These are phyloP conservation scores for Diplocarpon rosae DNA, from an alignment of 2,329 filamentous ascomycete genomes.

Conservation along the genomic window DNA sequence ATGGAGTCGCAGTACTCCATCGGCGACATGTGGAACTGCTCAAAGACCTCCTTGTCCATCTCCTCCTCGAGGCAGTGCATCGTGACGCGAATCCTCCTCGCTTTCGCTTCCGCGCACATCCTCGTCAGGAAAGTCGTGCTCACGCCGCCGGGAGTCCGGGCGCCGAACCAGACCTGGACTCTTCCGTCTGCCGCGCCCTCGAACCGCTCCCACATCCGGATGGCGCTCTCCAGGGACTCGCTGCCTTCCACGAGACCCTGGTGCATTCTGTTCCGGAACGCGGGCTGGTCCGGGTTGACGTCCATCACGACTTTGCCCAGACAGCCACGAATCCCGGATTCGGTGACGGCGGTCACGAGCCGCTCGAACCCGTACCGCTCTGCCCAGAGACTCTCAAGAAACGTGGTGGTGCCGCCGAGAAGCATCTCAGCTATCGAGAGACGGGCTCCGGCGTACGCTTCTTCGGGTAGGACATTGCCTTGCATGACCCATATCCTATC, in stretches of 20 bases:
- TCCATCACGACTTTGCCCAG: constrained; percentile 10
- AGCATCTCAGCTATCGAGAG: constrained; percentile 9
- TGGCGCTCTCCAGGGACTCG: constrained; percentile 5
- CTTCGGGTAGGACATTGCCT: constrained; percentile 4
- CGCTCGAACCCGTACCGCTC: constrained; percentile 7
- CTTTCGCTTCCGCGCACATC: not conserved
- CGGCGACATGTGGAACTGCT: not conserved
- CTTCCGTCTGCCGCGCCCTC: not conserved
- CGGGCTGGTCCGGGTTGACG: constrained; percentile 5
- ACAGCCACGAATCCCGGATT: constrained; percentile 9
- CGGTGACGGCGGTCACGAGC: constrained; percentile 3
- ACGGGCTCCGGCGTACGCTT: constrained; percentile 7
- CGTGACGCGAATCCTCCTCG: constrained; percentile 3
- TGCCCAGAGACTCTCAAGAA: constrained; percentile 6
- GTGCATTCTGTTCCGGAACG: constrained; percentile 7
- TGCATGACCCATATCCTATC: constrained; percentile 10
- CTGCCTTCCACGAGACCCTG: constrained; percentile 5
- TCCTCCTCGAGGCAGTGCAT: constrained; percentile 8
- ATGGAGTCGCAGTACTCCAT: constrained; percentile 7
- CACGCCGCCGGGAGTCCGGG: constrained; percentile 5
- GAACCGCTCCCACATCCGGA: constrained; percentile 8
- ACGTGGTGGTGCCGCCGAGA: constrained; percentile 6
- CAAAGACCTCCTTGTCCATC: constrained; percentile 2
- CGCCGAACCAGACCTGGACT: constrained; percentile 3
- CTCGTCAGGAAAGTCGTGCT: not conserved